Conservation (phyloP, 306 rosid genomes). For the Acacia crassicarpa region DNA sequence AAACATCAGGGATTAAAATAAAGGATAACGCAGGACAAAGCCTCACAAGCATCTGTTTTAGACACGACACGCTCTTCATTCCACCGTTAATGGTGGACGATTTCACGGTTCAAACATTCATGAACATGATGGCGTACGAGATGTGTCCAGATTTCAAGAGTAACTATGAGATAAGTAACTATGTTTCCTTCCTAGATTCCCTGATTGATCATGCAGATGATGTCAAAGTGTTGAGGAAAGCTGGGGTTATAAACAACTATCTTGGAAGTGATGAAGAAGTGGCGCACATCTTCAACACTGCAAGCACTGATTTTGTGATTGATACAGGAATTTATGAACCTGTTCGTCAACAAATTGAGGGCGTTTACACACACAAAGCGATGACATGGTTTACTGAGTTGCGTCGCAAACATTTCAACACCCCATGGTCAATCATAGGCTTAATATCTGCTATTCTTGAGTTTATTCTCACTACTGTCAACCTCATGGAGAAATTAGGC, state of each 20-base stretch:
- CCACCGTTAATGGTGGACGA: neutral
- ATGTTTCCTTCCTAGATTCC: neutral
- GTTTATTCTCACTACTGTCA: neutral
- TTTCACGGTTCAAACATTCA: neutral
- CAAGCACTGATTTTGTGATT: neutral
- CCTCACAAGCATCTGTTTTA: neutral
- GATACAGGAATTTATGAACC: neutral
- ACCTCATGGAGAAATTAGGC: neutral
- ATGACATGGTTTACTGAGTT: neutral
- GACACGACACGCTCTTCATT: neutral
- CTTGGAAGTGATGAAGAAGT: neutral
- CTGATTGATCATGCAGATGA: neutral
- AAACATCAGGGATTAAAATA: neutral
- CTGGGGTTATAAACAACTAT: neutral
- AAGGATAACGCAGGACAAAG: neutral
- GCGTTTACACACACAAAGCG: neutral
- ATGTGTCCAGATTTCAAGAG: neutral
- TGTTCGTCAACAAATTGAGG: neutral
- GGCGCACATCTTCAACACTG: neutral
- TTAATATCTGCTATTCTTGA: neutral
- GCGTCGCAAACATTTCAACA: neutral
- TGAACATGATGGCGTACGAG: conserved; percentile 1
- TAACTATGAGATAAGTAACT: neutral
- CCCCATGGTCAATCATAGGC: neutral
- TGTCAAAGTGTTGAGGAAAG: neutral